phyloP scores from a whole-genome alignment of 352 stramenopile genomes.

The Elongisporangium prolatum region DNA sequence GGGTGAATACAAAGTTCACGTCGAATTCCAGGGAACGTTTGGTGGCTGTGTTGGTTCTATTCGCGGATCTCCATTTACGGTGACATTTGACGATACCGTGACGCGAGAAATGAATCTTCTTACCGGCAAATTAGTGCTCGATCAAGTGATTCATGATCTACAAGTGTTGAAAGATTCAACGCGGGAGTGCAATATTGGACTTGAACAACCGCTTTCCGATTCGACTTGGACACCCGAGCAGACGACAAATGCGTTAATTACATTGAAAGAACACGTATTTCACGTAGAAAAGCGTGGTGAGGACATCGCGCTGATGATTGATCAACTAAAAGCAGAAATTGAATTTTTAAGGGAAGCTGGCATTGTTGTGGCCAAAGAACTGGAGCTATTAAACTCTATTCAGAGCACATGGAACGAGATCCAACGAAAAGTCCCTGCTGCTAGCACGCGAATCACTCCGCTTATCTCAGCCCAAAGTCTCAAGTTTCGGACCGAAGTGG shows the following conservation, averaged over 20 bases:
- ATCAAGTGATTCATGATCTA: conserved; percentile 64
- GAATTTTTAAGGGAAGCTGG: conserved; percentile 59
- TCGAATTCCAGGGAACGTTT: conserved; percentile 93
- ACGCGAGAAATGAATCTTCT: conserved; percentile 80
- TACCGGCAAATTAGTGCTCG: conserved; percentile 75
- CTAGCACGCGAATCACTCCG: conserved; percentile 59
- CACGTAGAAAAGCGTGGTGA: conserved; percentile 72
- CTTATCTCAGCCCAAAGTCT: conserved; percentile 54
- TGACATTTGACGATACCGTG: conserved; percentile 72
- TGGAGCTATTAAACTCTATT: conserved; percentile 42
- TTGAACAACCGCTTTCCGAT: conserved; percentile 67
- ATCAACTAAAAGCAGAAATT: conserved; percentile 62
- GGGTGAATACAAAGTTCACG: conserved; percentile 81
- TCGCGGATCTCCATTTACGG: conserved; percentile 88
- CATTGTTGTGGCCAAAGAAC: conserved; percentile 46
- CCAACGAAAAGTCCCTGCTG: conserved; percentile 52
- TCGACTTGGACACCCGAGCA: conserved; percentile 52
- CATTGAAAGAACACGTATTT: conserved; percentile 76
- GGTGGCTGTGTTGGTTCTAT: conserved; percentile 82
- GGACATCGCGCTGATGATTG: conserved; percentile 53
- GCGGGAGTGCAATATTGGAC: conserved; percentile 59
- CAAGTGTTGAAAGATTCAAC: conserved; percentile 54
- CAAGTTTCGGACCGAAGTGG: conserved; percentile 73
- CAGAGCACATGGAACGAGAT: conserved; percentile 66
- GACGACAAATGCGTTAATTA: conserved; percentile 57